Evolutionary conservation across 805 yeast genomes (phyloP), one percentile per base, ranked within the genome.

Genomic region (Blastobotrys americana): DNA sequence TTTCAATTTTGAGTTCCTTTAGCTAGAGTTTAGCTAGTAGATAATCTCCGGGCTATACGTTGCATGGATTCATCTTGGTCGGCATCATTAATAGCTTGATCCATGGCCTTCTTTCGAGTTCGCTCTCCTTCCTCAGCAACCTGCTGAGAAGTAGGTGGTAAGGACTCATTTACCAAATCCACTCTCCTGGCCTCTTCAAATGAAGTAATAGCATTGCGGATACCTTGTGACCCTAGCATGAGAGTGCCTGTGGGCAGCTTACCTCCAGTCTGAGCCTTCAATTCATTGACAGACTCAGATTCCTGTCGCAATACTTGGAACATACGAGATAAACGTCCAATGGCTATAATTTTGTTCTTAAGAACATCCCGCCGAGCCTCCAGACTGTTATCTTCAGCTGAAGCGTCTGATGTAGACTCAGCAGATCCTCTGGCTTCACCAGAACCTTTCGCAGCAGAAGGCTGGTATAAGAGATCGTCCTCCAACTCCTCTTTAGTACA

Each of bases 251-350:
- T 80, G 9, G 97, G 97, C 52, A 90, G 69, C 8, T 69, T 70
- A n/a, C 93, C 90, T 39, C 87, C 80, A 49, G 82, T 73, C 5
- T 25, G 6, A 15, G 73, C 71, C 66, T 87, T 86, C 56, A 90
- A 71, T 57, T 82, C 86, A 41, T 82, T 80, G 41, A 90, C 93
- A 53, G 78, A 79, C 62, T 86, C 97, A 39, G 89, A 75, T 58
- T 90, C 96, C 60, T 86, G 88, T 53, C 97, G 75, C 55, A 90
- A 71, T 5, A 89, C 82, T 50, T 80, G 82, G 66, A 84, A 89
- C 95, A 90, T 86, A 46, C 96, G 76, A 19, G 96, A 82, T 53
- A 90, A 86, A 53, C 95, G 77, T n/a, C 97, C 97, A 64, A 90
- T 93, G 10, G 97, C 97, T 56, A 90, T 66, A 42, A 93, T 84